Conservation (phyloP, 2,329 filamentous ascomycete species). For the Aspergillus sp. region DNA sequence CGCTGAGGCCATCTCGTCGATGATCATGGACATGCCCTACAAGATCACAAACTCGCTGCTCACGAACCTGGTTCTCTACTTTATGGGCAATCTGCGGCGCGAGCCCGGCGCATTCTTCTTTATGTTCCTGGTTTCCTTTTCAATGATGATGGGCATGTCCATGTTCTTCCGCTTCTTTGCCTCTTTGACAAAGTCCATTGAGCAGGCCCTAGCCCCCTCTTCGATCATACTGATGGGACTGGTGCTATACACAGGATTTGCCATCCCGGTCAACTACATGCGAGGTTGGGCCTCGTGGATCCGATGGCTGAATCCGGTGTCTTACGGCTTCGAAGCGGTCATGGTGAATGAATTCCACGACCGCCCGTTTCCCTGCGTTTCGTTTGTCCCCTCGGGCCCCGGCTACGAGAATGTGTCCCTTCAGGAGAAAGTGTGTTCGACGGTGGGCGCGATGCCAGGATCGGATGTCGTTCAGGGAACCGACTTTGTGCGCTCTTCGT, state of each 20-base stretch:
- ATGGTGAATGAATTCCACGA: constrained; percentile 79
- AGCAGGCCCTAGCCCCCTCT: not conserved
- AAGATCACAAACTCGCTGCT: not conserved
- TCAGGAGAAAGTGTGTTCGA: constrained; percentile 49
- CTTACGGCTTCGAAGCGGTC: constrained; percentile 76
- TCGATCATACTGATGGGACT: not conserved
- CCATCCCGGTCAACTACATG: constrained; percentile 55
- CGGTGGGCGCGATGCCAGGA: constrained; percentile 58
- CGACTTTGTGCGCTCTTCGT: constrained; percentile 54
- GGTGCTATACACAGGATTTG: constrained; percentile 3
- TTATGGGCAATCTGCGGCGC: constrained; percentile 76
- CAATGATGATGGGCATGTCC: constrained; percentile 5
- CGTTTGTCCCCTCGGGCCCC: constrained; percentile 41
- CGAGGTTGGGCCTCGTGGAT: constrained; percentile 77
- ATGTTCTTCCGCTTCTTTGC: constrained; percentile 8
- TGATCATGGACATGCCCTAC: constrained; percentile 25
- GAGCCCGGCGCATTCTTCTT: constrained; percentile 78
- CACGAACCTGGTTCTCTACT: constrained; percentile 79
- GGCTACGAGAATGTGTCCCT: constrained; percentile 34
- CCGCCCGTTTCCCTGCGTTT: constrained; percentile 57
- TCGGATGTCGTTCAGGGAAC: constrained; percentile 58
- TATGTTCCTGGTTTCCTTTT: constrained; percentile 73
- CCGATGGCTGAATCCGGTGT: constrained; percentile 73
- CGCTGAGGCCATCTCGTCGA: constrained; percentile 5
- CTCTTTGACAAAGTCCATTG: constrained; percentile 1